These are phyloP conservation scores for Mangifera indica DNA, from an alignment of 345 rosid genomes.

Conservation along the genomic window DNA sequence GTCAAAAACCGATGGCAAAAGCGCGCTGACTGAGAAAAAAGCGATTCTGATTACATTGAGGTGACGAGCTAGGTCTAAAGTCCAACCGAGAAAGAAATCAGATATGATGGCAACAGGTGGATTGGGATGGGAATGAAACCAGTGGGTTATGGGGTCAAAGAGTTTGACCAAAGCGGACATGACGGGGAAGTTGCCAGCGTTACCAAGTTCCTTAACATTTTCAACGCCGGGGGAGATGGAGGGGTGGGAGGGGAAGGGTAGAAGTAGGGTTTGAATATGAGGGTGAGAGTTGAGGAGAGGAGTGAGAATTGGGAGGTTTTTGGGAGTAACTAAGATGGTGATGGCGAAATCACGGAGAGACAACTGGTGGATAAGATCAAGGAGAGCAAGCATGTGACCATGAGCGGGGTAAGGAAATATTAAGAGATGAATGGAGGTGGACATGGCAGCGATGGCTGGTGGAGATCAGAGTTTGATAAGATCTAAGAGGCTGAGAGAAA, in stretches of 20 bases:
- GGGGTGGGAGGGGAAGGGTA: slow-evolving; percentile 61
- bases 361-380: slow-evolving; percentile 57
- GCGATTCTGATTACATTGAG: slow-evolving; percentile 45
- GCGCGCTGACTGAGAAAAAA: slow-evolving; percentile 45
- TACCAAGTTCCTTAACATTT: slow-evolving; percentile 49
- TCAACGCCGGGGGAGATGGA: slow-evolving; percentile 55
- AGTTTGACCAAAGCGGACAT: slow-evolving; percentile 45
- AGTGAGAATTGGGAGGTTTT: slow-evolving; percentile 48
- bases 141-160: slow-evolving; percentile 40
- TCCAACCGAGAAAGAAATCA: slow-evolving; percentile 81
- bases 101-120: slow-evolving; percentile 72
- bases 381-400: slow-evolving; percentile 62
- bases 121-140: slow-evolving; percentile 54
- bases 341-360: slow-evolving; percentile 32
- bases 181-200: slow-evolving; percentile 40
- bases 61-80: slow-evolving; percentile 35
- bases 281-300: slow-evolving; percentile 46
- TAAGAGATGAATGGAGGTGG: slow-evolving; percentile 35
- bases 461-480: too few relatives aligned
- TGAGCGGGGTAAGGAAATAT: slow-evolving; percentile 74
- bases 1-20: slow-evolving; percentile 27
- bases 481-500: too few relatives aligned
- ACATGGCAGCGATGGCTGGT: background rate
- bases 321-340: slow-evolving; percentile 56
- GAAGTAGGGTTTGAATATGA: slow-evolving; percentile 24